Percentiles rank a stretch among this genome's conserved stretches.
Conservation (phyloP, 495 filamentous ascomycete species). For the Penicillium flavigenum region DNA sequence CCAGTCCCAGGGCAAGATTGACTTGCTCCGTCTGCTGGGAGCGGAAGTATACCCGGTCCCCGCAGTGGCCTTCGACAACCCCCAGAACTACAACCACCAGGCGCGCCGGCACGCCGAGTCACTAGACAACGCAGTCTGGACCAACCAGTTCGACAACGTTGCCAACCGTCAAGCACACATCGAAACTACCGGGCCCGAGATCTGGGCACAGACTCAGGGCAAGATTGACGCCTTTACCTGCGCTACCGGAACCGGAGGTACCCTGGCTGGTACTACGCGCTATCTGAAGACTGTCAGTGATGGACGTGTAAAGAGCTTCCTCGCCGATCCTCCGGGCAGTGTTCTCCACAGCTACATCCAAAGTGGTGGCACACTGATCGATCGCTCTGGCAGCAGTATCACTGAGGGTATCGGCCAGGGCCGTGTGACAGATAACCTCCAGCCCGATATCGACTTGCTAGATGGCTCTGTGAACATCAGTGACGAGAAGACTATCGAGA, state of each 20-base stretch:
- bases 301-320: conserved; percentile 80
- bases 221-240: conserved; percentile 93
- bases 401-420: conserved; percentile 98
- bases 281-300: conserved; percentile 83
- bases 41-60: conserved; percentile 99
- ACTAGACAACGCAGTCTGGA: conserved; percentile 92
- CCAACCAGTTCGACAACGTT: conserved; percentile 96
- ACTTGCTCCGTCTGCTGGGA: conserved; percentile 84
- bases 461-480: conserved; percentile 84
- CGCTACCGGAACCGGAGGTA: conserved; percentile 90
- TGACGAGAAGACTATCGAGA: conserved; percentile 93
- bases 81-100: conserved; percentile 97
- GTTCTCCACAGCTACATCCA: conserved; percentile 90
- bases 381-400: conserved; percentile 84
- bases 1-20: conserved; percentile 96
- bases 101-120: conserved; percentile 82
- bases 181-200: conserved; percentile 95
- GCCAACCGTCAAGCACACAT: conserved; percentile 94
- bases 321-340: conserved; percentile 90
- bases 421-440: conserved; percentile 89
- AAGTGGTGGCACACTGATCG: conserved; percentile 76
- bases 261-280: conserved; percentile 82
- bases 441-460: conserved; percentile 77
- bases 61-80: conserved; percentile 93
- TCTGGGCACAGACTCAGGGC: conserved; percentile 91